Conservation (phyloP, 345 rosid genomes). For the Murraya paniculata region DNA sequence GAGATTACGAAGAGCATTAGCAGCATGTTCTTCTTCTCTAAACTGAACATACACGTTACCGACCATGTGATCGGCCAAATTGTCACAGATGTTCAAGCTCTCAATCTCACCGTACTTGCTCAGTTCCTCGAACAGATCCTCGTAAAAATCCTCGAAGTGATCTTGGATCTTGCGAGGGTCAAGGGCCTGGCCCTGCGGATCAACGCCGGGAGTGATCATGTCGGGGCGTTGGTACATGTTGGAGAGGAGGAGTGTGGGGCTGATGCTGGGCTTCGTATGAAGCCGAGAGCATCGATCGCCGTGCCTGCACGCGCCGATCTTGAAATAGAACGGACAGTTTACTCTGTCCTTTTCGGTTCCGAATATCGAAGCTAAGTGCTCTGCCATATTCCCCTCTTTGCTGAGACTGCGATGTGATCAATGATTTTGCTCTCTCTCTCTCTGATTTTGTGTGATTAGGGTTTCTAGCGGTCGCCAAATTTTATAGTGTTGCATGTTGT, state of each 20-base stretch:
- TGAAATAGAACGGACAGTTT: constrained; percentile 57
- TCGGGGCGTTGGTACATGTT: constrained; percentile 70
- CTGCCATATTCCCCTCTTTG: constrained; percentile 34
- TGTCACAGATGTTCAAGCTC: constrained; percentile 54
- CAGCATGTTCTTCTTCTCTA: constrained; percentile 62
- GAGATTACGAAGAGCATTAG: constrained; percentile 42
- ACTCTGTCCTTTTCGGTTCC: constrained; percentile 69
- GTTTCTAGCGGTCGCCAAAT: neutral
- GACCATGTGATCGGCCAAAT: constrained; percentile 63
- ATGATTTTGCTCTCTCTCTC: neutral
- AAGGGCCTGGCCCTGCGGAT: constrained; percentile 40
- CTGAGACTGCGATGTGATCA: neutral
- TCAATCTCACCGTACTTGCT: constrained; percentile 52
- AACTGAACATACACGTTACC: constrained; percentile 66
- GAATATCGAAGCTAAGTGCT: constrained; percentile 57
- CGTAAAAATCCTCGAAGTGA: constrained; percentile 54
- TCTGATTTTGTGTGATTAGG: neutral
- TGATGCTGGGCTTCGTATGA: constrained; percentile 58
- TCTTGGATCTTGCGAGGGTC: constrained; percentile 57
- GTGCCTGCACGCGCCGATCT: constrained; percentile 62
- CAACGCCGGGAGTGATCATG: constrained; percentile 49
- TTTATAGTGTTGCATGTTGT: neutral
- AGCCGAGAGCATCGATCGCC: constrained; percentile 66
- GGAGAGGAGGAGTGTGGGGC: constrained; percentile 56
- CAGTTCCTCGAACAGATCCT: constrained; percentile 53